Evolutionary conservation across 495 filamentous ascomycete species (phyloP).

Genomic region (Bacidia rubella): DNA sequence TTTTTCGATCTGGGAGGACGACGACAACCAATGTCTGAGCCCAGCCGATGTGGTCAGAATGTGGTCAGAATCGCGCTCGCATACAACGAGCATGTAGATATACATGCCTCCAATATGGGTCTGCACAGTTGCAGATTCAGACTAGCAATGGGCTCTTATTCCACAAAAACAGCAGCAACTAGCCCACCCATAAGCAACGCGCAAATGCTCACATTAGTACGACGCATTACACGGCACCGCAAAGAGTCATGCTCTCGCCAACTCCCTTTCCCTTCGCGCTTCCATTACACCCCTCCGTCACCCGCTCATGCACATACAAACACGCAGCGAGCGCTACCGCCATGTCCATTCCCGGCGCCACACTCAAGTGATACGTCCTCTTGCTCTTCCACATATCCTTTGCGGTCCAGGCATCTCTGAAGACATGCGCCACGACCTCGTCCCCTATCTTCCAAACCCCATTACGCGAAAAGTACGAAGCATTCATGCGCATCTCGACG

Average conservation of each 20-base stretch:
- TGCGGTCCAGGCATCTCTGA: background rate
- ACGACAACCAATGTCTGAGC: too few species aligned
- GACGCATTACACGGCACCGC: too few species aligned
- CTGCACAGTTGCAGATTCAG: too few species aligned
- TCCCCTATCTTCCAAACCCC: background rate
- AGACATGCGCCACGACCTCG: conserved; percentile 1
- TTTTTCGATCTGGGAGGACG: too few species aligned
- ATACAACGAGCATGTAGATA: too few species aligned
- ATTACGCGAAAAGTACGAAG: background rate
- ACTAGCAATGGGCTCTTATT: too few species aligned
- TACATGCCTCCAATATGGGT: too few species aligned
- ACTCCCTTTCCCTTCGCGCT: background rate
- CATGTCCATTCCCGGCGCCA: conserved; percentile 1
- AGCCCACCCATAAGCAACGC: too few species aligned
- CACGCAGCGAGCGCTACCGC: background rate
- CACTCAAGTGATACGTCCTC: background rate
- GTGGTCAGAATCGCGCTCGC: too few species aligned
- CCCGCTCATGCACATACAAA: conserved; percentile 4
- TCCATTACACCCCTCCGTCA: background rate
- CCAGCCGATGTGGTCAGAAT: too few species aligned
- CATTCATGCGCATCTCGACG: background rate
- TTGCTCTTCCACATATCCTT: background rate
- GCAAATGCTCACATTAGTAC: too few species aligned
- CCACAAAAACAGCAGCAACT: too few species aligned
- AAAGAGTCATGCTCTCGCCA: background rate